A percentile compares a stretch with the other conserved stretches of the same genome.
phyloP scores from a whole-genome alignment of 2,329 filamentous ascomycete species.

The Cercospora beticola region DNA sequence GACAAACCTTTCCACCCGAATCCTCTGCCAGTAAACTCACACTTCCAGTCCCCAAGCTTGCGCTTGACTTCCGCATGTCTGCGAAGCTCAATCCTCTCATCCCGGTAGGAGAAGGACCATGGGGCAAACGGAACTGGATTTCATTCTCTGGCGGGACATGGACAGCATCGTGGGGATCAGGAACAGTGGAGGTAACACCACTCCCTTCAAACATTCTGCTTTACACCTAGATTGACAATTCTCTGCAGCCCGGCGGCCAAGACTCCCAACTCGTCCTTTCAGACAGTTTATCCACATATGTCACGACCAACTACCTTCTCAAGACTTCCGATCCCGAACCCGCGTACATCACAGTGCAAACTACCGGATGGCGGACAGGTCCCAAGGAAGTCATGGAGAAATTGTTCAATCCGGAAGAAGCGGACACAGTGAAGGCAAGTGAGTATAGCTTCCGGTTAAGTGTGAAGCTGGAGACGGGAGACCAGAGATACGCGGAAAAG shows the following conservation, averaged over 20 bases:
- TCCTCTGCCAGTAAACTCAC: conserved; percentile 13
- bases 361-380: conserved; percentile 24
- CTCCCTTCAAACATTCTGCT: not conserved
- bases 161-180: conserved; percentile 54
- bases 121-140: conserved; percentile 54
- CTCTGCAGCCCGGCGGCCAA: conserved; percentile 21
- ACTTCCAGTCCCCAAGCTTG: conserved; percentile 48
- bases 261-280: conserved; percentile 25
- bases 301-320: conserved; percentile 23
- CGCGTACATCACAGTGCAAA: conserved; percentile 24
- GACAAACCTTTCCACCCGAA: not conserved
- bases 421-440: conserved; percentile 20
- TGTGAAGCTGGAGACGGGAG: conserved; percentile 25
- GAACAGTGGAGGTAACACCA: conserved; percentile 40
- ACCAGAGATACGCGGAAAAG: conserved; percentile 17
- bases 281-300: conserved; percentile 16
- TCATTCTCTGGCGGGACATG: conserved; percentile 53
- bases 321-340: conserved; percentile 20
- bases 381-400: conserved; percentile 21
- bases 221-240: not conserved
- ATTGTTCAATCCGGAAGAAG: conserved; percentile 21
- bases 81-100: conserved; percentile 54
- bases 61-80: conserved; percentile 55
- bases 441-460: conserved; percentile 22
- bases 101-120: conserved; percentile 47